Conservation (phyloP, 495 filamentous ascomycete species). For the Massariosphaeria phaeospora region DNA sequence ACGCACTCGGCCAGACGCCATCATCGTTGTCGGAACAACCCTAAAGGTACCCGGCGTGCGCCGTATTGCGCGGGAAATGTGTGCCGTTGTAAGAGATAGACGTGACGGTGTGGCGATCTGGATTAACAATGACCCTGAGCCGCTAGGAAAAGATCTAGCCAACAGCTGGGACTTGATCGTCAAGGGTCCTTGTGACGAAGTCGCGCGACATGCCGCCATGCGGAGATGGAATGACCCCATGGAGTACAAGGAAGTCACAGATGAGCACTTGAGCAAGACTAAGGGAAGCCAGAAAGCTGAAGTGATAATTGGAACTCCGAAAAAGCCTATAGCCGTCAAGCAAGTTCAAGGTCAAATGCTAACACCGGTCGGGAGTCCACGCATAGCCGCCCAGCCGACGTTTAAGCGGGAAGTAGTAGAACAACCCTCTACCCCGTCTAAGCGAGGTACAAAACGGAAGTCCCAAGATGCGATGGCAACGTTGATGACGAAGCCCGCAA, state of each 20-base stretch:
- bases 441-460: conserved; percentile 5
- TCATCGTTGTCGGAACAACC: conserved; percentile 92
- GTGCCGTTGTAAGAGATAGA: conserved; percentile 67
- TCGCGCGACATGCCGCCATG: conserved; percentile 69
- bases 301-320: conserved; percentile 21
- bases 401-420: conserved; percentile 1
- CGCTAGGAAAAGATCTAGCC: conserved; percentile 76
- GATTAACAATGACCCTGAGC: conserved; percentile 84
- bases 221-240: conserved; percentile 68
- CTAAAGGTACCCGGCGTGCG: conserved; percentile 85
- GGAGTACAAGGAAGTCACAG: conserved; percentile 45
- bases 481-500: not conserved
- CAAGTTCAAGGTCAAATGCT: conserved; percentile 24
- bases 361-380: conserved; percentile 19
- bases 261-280: conserved; percentile 33
- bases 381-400: not conserved
- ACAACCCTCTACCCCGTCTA: not conserved
- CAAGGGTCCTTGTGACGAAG: conserved; percentile 78
- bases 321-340: conserved; percentile 8
- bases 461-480: not conserved
- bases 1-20: conserved; percentile 75
- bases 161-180: conserved; percentile 90
- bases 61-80: conserved; percentile 86
- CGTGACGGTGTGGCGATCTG: conserved; percentile 89
- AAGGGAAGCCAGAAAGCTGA: conserved; percentile 11